phyloP scores from a whole-genome alignment of 345 rosid species.

The Turnera subulata region DNA sequence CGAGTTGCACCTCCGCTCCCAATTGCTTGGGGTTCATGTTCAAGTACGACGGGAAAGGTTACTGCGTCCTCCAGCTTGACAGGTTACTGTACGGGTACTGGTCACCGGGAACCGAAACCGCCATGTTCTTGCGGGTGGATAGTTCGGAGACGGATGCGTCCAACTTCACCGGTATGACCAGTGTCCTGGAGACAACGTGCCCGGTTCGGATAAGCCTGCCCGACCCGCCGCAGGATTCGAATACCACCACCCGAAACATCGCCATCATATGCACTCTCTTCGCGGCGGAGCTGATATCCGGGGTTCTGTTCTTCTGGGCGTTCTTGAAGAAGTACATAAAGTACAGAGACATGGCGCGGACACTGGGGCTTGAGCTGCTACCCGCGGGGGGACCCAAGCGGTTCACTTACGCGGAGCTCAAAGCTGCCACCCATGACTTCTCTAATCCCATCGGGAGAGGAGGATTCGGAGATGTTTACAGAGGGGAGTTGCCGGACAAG shows the following conservation, averaged over 20 bases:
- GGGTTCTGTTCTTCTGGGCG: slow-evolving; percentile 50
- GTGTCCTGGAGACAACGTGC: slow-evolving; percentile 48
- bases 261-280: slow-evolving; percentile 50
- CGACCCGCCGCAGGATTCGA: slow-evolving; percentile 49
- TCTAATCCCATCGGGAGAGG: slow-evolving; percentile 51
- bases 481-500: slow-evolving; percentile 53
- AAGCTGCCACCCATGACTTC: slow-evolving; percentile 51
- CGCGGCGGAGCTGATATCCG: slow-evolving; percentile 58
- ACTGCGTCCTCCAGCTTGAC: slow-evolving; percentile 45
- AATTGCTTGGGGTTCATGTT: slow-evolving; percentile 50
- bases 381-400: slow-evolving; percentile 69
- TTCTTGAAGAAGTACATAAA: slow-evolving; percentile 62
- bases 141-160: slow-evolving; percentile 28
- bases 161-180: slow-evolving; percentile 49
- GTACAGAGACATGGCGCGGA: slow-evolving; percentile 68
- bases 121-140: slow-evolving; percentile 48
- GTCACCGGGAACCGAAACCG: slow-evolving; percentile 51
- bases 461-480: slow-evolving; percentile 66
- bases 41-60: slow-evolving; percentile 49
- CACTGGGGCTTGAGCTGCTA: slow-evolving; percentile 59
- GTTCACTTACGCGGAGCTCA: slow-evolving; percentile 51
- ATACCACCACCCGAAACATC: slow-evolving; percentile 43
- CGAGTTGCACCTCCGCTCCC: slow-evolving; percentile 24
- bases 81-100: slow-evolving; percentile 42
- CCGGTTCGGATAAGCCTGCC: slow-evolving; percentile 55